Evolutionary conservation across 805 yeast species (phyloP), one percentile per base, ranked within the genome.

Genomic region (Saturnispora bothae): DNA sequence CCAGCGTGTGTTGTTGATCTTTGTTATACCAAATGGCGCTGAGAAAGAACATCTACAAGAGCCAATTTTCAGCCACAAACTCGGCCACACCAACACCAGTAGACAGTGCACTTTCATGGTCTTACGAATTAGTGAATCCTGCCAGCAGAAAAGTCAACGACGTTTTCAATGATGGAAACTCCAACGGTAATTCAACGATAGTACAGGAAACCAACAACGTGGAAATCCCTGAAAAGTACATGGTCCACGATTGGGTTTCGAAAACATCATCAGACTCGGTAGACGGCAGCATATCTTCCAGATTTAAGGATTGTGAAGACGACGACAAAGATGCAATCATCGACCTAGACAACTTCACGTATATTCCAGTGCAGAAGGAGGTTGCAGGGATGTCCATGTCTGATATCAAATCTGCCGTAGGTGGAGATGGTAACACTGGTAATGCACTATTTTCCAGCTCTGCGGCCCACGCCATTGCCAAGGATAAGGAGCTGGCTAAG

Each of bases 321-420:
- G 56, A 52, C 21, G 73, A 70, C 18, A 33, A 21, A 7, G 56
- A 52, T 35, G 44, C 54, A 35, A 46, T 57, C 3, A 49, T 70
- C 30, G 61, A 69, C 36, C 59, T 72, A 40, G 47, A 50, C 19
- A 44, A 56, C 4, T 47, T 40, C 41, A 55, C 52, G 28, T 66
- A 68, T 44, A 43, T 53, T 31, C 36, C 37, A 6, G 41, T 36
- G 16, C 41, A 23, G 30, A 38, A 36, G 10, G 41, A 38, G 29
- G 46, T 38, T 7, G 32, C 10, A 18, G 62, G 61, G 1, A 44
- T 62, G 35, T 48, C 60, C n/a, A 61, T 53, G 37, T 64, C 64
- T 2, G 66, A 62, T 47, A 61, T 62, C 22, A 57, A 63, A 38
- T 65, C 64, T 22, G 68, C 68, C 1, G 66, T 60, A 13, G 65